These are phyloP conservation scores for Suillus placidus DNA, from an alignment of 768 basidiomycete genomes.

Conservation along the genomic window DNA sequence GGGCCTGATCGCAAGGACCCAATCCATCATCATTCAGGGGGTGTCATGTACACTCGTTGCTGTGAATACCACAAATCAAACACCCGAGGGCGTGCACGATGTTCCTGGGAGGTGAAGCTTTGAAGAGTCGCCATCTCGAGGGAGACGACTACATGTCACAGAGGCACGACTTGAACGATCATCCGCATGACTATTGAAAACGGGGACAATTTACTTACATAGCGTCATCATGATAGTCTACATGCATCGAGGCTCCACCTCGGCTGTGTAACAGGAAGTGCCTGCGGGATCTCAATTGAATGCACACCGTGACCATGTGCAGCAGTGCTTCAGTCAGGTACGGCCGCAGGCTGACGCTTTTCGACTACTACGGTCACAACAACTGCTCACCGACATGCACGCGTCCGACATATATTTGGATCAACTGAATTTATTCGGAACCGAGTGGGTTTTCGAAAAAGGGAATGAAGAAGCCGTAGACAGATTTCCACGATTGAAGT, in stretches of 20 bases:
- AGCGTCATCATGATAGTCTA: not conserved
- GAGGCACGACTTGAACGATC: not conserved
- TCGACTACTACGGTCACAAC: not conserved
- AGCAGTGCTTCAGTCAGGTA: not conserved
- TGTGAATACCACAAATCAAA: not conserved
- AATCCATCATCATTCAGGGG: not conserved
- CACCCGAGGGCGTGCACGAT: not conserved
- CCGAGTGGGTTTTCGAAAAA: not conserved
- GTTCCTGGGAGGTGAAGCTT: not conserved
- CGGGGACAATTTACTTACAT: not conserved
- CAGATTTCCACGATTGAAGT: not conserved
- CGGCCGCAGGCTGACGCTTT: not conserved
- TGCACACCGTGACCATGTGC: not conserved
- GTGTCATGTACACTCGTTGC: not conserved
- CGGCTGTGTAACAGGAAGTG: not conserved
- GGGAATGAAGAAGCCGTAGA: not conserved
- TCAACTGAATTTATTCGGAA: not conserved
- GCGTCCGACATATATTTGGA: not conserved
- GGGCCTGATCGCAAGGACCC: not conserved
- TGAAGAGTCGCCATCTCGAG: not conserved
- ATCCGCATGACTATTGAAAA: not conserved
- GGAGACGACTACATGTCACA: not conserved
- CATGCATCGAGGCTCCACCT: not conserved
- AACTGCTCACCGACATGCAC: not conserved
- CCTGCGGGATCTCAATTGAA: not conserved